These are phyloP conservation scores for Lindgomyces ingoldianus DNA, from an alignment of 495 filamentous ascomycete genomes.

Conservation along the genomic window DNA sequence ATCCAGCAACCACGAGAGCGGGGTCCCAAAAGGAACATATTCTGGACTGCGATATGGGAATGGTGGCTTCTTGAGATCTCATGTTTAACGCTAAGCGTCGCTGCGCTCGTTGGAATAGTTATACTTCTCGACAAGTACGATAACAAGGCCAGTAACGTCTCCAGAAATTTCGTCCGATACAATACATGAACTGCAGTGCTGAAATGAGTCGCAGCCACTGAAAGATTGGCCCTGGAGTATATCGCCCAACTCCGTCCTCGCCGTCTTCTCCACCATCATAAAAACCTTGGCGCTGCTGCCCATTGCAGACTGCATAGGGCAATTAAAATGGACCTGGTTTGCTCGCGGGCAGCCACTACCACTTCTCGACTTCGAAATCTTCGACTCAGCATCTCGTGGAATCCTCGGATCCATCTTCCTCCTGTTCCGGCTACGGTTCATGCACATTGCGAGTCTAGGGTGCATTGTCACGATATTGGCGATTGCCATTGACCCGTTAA, in stretches of 20 bases:
- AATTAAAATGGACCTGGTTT: background rate
- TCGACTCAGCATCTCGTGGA: background rate
- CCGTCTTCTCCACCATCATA: background rate
- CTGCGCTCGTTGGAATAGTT: background rate
- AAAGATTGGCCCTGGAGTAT: background rate
- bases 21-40: background rate
- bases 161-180: too few species aligned
- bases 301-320: background rate
- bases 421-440: background rate
- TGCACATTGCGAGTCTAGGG: background rate
- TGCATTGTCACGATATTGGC: background rate
- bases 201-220: background rate
- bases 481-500: background rate
- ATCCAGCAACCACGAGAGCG: background rate
- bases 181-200: background rate
- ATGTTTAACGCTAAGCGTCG: background rate
- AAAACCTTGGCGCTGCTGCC: background rate
- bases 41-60: background rate
- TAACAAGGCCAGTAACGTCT: background rate
- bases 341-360: too few species aligned
- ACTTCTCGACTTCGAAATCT: background rate
- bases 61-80: background rate
- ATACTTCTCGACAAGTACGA: background rate
- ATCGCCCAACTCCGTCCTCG: background rate
- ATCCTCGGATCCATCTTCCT: background rate